Conservation (phyloP, 352 stramenopile species). For the Plasmopara halstedii region DNA sequence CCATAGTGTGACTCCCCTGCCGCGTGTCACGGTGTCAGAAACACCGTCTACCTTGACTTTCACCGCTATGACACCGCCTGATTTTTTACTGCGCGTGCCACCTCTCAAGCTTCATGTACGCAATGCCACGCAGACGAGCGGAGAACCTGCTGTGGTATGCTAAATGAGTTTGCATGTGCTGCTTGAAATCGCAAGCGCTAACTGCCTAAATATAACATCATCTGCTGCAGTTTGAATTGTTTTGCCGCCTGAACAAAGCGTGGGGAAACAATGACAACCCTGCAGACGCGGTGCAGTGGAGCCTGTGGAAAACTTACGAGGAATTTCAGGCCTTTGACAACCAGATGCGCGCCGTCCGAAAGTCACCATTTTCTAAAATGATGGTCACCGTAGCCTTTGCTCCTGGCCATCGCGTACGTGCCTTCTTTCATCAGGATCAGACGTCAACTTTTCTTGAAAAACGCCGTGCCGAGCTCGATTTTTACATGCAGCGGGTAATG, state of each 20-base stretch:
- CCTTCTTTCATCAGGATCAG: constrained; percentile 71
- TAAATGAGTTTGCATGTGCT: constrained; percentile 2
- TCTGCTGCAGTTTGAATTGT: constrained; percentile 39
- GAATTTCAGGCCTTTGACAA: constrained; percentile 70
- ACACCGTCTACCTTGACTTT: neutral
- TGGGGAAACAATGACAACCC: constrained; percentile 32
- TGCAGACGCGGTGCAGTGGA: constrained; percentile 48
- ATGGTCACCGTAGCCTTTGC: constrained; percentile 80
- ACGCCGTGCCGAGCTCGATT: constrained; percentile 69
- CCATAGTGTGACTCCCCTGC: constrained; percentile 13
- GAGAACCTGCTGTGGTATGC: constrained; percentile 45
- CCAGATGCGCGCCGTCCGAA: constrained; percentile 40
- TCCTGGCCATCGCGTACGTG: constrained; percentile 51
- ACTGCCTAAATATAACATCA: neutral
- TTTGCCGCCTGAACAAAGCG: constrained; percentile 37
- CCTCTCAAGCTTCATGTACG: constrained; percentile 57
- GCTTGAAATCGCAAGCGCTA: neutral
- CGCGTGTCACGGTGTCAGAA: neutral
- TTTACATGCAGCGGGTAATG: constrained; percentile 79
- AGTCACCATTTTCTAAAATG: constrained; percentile 64
- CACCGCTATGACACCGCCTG: constrained; percentile 26
- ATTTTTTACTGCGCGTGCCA: constrained; percentile 34
- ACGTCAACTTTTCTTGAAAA: constrained; percentile 65
- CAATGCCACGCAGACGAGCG: constrained; percentile 47
- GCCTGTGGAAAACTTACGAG: constrained; percentile 72